Percentiles rank a stretch among this genome's conserved stretches.
Evolutionary conservation across 768 basidiomycete genomes (phyloP).

Genomic region (Tylopilus intermedius): DNA sequence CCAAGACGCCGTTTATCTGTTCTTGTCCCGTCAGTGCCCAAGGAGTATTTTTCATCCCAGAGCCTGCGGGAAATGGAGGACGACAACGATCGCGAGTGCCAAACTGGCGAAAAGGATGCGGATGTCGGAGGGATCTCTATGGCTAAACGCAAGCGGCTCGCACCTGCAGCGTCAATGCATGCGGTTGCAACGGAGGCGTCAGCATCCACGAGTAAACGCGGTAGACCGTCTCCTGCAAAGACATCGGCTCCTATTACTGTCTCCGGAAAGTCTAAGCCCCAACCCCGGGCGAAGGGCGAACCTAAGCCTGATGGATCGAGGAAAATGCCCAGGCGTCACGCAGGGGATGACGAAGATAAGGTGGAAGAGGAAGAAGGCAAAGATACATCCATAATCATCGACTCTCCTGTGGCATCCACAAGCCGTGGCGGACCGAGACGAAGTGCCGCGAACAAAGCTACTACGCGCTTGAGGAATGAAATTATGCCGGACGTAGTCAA

Average conservation of each 20-base stretch:
- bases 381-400: conserved; percentile 10
- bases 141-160: conserved; percentile 5
- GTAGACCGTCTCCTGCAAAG: conserved; percentile 16
- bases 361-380: background rate
- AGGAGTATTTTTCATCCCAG: conserved; percentile 25
- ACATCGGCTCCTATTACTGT: background rate
- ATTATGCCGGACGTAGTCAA: conserved; percentile 76
- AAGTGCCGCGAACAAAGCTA: conserved; percentile 52
- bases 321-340: background rate
- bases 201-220: conserved; percentile 13
- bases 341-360: background rate
- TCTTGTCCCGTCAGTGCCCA: conserved; percentile 23
- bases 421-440: conserved; percentile 33
- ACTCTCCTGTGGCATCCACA: conserved; percentile 8
- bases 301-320: background rate
- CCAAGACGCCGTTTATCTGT: conserved; percentile 27
- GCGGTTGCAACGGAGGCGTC: conserved; percentile 24
- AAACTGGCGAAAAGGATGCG: background rate
- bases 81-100: background rate
- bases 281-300: conserved; percentile 4
- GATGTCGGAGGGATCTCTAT: background rate
- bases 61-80: background rate
- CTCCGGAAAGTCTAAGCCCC: conserved; percentile 4
- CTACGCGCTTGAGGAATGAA: conserved; percentile 38
- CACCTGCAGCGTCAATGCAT: conserved; percentile 17